A percentile compares a stretch with the other conserved stretches of the same genome.
Evolutionary conservation across 164 flowering plant genomes (phyloP).

Genomic region (Brasenia schreberi): DNA sequence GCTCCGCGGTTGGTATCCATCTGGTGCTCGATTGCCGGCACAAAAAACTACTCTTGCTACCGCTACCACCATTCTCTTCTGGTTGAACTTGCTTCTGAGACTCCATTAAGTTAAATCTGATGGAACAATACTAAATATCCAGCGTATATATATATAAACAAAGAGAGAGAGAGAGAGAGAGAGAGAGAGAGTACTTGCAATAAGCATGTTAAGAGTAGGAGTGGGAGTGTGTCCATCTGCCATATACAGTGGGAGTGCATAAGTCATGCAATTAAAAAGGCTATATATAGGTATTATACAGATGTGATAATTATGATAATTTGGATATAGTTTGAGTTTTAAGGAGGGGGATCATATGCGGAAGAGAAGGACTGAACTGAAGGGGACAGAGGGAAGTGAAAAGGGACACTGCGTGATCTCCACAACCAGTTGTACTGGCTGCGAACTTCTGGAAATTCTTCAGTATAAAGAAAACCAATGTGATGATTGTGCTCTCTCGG

Average conservation of each 20-base stretch:
- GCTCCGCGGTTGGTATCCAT: constrained; percentile 93
- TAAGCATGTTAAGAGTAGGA: constrained; percentile 7
- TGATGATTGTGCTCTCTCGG: background rate
- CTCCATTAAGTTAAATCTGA: constrained; percentile 22
- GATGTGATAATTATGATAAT: background rate
- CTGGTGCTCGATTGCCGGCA: constrained; percentile 76
- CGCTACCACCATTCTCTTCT: constrained; percentile 19
- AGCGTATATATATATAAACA: constrained; percentile 9
- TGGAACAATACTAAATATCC: constrained; percentile 8
- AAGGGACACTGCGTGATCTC: constrained; percentile 10
- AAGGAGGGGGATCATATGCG: constrained; percentile 21
- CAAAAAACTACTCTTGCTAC: constrained; percentile 26
- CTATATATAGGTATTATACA: background rate
- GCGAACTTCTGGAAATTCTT: background rate
- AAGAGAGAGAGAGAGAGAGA: constrained; percentile 1
- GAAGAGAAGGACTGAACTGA: constrained; percentile 92
- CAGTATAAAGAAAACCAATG: background rate
- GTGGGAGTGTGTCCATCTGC: constrained; percentile 7
- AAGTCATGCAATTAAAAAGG: background rate
- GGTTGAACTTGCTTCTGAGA: constrained; percentile 24
- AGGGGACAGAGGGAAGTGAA: constrained; percentile 62
- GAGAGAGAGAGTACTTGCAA: constrained; percentile 3
- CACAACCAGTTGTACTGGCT: background rate
- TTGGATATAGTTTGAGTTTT: background rate
- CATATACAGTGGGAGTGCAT: background rate